Evolutionary conservation across 2,329 filamentous ascomycete genomes (phyloP).

Genomic region (Aspergillus hortae): DNA sequence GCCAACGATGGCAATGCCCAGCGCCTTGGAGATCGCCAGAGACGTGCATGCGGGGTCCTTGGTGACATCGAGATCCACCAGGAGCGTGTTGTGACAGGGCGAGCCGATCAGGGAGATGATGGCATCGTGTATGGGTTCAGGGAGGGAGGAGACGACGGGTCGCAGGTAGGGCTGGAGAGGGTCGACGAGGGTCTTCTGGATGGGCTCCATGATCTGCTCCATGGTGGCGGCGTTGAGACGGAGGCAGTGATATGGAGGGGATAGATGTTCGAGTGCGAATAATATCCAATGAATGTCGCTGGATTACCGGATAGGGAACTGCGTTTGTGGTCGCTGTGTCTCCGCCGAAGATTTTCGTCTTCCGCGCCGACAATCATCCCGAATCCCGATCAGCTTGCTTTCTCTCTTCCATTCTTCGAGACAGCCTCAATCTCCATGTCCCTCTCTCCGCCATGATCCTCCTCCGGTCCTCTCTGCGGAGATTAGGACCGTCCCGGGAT

Average conservation of each 20-base stretch:
- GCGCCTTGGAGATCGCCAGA: slow-evolving; percentile 83
- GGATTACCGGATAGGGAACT: slow-evolving; percentile 7
- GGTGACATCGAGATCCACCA: slow-evolving; percentile 76
- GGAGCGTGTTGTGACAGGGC: slow-evolving; percentile 77
- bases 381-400: slow-evolving; percentile 13
- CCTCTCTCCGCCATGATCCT: slow-evolving; percentile 31
- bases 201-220: slow-evolving; percentile 35
- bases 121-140: slow-evolving; percentile 68
- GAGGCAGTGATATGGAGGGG: background rate
- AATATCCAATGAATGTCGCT: background rate
- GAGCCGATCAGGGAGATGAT: slow-evolving; percentile 77
- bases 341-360: background rate
- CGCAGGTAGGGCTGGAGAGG: slow-evolving; percentile 51
- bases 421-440: slow-evolving; percentile 6
- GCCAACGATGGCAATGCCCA: slow-evolving; percentile 89
- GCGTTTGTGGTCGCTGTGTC: slow-evolving; percentile 27
- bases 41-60: slow-evolving; percentile 76
- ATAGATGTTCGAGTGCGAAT: background rate
- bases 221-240: background rate
- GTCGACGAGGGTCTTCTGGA: slow-evolving; percentile 39
- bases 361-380: slow-evolving; percentile 14
- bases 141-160: slow-evolving; percentile 70
- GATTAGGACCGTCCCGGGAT: slow-evolving; percentile 30
- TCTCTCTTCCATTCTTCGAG: slow-evolving; percentile 2
- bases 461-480: slow-evolving; percentile 34